Evolutionary conservation across 257 asterid genomes (phyloP), one percentile per base, ranked within the genome.

Genomic region (Solanum piurae): DNA sequence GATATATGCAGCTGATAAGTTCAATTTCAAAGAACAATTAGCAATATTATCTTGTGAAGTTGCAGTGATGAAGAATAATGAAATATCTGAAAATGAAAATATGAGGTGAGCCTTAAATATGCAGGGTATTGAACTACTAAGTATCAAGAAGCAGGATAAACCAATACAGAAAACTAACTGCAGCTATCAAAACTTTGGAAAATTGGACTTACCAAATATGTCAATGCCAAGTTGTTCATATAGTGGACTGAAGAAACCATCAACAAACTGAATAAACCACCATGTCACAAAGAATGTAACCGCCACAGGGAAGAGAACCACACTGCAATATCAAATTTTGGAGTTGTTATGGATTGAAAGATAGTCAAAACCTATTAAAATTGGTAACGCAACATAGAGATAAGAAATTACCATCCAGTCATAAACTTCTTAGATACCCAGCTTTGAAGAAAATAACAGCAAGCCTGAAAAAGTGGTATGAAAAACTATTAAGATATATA

Each of bases 211-310:
- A 95, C 99, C 99, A 90, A 96, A 95, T 91, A 96, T 91, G 72
- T 95, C 95, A 87, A 96, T 90, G 73, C 98, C 99, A 86, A 96
- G 92, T 76, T 93, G 96, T 37, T 87, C 98, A 89, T 96, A 96
- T 60, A 96, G 90, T 66, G 99, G 99, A 93, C 98, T 94, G 93
- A 96, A 96, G 95, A 96, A 96, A 88, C 99, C 98, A 89, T 96
- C 99, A 89, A 96, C 96, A 91, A 96, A 96, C 90, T 96, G 98
- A 90, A 96, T 60, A 89, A 96, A 96, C 98, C 98, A 94, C 99
- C 98, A 96, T 10, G 99, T 96, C 79, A 96, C 92, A 75, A 94
- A 96, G 86, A 96, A 96, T 49, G 99, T 94, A 87, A 96, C 92
- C 11, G 98, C 99, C 75, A 95, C 95, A 10, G 99, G 99, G 88